A percentile compares a stretch with the other conserved stretches of the same genome.
These are phyloP conservation scores for Escallonia rubra DNA, from an alignment of 129 eudicot genomes.

Conservation along the genomic window DNA sequence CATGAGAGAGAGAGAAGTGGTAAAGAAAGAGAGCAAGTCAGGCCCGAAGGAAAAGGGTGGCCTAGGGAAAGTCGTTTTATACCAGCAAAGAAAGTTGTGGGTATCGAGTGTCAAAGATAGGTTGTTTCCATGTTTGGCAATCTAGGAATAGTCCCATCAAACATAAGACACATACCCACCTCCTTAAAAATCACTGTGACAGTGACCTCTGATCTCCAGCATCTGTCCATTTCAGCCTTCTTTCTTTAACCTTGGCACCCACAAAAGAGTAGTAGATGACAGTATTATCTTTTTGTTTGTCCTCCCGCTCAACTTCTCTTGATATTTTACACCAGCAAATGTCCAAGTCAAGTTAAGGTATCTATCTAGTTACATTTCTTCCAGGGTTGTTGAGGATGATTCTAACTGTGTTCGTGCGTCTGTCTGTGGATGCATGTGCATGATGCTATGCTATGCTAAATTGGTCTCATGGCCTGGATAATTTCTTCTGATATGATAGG, in stretches of 20 bases:
- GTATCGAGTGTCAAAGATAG: conserved; percentile 24
- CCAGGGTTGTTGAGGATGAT: background rate
- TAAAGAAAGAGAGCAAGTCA: background rate
- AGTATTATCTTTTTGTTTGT: background rate
- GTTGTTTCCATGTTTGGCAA: conserved; percentile 38
- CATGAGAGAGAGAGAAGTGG: background rate
- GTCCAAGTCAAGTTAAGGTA: background rate
- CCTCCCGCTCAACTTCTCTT: background rate
- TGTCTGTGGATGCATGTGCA: too few relatives aligned
- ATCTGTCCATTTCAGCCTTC: conserved; percentile 34
- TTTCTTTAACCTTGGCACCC: conserved; percentile 9
- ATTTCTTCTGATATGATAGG: too few relatives aligned
- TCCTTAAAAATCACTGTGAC: conserved; percentile 14
- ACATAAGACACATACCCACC: conserved; percentile 17
- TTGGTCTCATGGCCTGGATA: too few relatives aligned
- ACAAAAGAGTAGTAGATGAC: conserved; percentile 9
- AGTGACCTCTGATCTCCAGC: conserved; percentile 35
- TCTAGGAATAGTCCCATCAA: conserved; percentile 45
- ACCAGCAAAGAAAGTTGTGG: conserved; percentile 38
- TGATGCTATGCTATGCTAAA: too few relatives aligned
- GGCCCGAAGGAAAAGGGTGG: background rate
- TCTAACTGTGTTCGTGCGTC: too few relatives aligned
- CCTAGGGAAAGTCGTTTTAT: conserved; percentile 24
- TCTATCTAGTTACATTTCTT: background rate
- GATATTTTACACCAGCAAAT: background rate